Evolutionary conservation across 192 early-diverging fungal genomes (phyloP).

Genomic region (Podila verticillata): DNA sequence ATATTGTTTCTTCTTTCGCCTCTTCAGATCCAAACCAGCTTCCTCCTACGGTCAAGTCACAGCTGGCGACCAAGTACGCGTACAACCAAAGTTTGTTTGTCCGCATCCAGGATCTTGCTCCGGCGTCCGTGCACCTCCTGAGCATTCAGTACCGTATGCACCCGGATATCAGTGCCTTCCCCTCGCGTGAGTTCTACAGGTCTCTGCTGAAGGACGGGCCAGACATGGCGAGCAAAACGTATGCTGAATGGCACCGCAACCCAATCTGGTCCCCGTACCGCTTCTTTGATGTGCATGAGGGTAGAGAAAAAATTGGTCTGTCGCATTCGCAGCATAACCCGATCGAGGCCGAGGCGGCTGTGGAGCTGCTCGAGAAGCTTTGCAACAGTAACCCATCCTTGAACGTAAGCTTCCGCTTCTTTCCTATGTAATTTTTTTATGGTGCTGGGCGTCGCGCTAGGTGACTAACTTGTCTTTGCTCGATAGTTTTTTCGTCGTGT

Average conservation of each 20-base stretch:
- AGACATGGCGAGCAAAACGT: constrained; percentile 66
- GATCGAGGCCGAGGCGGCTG: constrained; percentile 80
- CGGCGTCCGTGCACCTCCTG: constrained; percentile 76
- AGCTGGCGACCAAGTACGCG: constrained; percentile 66
- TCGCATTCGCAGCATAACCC: constrained; percentile 81
- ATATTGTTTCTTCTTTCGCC: not conserved
- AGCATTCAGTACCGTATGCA: constrained; percentile 99
- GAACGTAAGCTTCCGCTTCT: constrained; percentile 46
- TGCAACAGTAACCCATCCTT: constrained; percentile 64
- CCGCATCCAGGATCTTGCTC: constrained; percentile 76
- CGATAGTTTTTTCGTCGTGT: constrained; percentile 72
- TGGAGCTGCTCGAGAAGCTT: constrained; percentile 74
- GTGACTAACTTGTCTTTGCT: not conserved
- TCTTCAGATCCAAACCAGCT: constrained; percentile 90
- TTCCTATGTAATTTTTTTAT: not conserved
- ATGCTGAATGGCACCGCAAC: constrained; percentile 79
- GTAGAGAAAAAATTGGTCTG: constrained; percentile 68
- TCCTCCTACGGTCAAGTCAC: constrained; percentile 89
- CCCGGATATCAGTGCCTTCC: constrained; percentile 87
- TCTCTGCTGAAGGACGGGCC: constrained; percentile 79
- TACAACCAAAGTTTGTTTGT: constrained; percentile 95
- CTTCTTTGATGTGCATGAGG: constrained; percentile 79
- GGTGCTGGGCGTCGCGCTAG: not conserved
- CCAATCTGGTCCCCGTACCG: constrained; percentile 75
- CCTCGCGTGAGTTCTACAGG: constrained; percentile 83